Evolutionary conservation across 2,329 filamentous ascomycete species (phyloP), one percentile per base, ranked within the genome.

Genomic region (Alternaria sp.): DNA sequence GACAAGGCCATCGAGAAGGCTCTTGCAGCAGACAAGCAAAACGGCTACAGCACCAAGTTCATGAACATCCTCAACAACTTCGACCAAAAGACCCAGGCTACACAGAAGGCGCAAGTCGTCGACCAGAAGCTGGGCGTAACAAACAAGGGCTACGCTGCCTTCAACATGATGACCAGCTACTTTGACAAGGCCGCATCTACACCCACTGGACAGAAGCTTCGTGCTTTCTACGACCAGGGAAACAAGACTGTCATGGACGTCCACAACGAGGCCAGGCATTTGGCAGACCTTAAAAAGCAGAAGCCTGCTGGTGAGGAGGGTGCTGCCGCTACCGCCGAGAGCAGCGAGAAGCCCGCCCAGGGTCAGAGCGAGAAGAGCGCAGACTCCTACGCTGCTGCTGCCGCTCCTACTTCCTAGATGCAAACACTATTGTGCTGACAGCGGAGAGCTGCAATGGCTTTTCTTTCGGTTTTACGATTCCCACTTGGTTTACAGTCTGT

Each of bases 161-260:
- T 85, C 84, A 84, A 85, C 43, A 91, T 92, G 34, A 78, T 98
- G 63, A 85, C 85, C 79, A 93, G 90, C 12, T 99, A 98, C 87
- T 98, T 97, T 76, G 94, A 98, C 82, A 96, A 96, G 86, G 94
- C 94, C 2, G 84, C 90, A 59, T 90, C 86, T 77, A 96, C 93
- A 0, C 93, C 93, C 10, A 97, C 93, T 1, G 95, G 95, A 70
- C 89, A 94, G 84, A 93, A 91, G 81, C 83, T 99, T 63, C 91
- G 92, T 70, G 85, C 90, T 65, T 99, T 99, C 83, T 99, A 99
- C 82, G 86, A 89, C 8, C 85, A 92, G 70, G 87, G 92, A 65
- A 89, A 91, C 78, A 93, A 93, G 83, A 94, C 98, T 81, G 93
- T 97, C 32, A 86, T 93, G 72, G 95, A 99, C 77, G 95, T 99